phyloP scores from a whole-genome alignment of 768 basidiomycete species.

The Termitomyces sp. region DNA sequence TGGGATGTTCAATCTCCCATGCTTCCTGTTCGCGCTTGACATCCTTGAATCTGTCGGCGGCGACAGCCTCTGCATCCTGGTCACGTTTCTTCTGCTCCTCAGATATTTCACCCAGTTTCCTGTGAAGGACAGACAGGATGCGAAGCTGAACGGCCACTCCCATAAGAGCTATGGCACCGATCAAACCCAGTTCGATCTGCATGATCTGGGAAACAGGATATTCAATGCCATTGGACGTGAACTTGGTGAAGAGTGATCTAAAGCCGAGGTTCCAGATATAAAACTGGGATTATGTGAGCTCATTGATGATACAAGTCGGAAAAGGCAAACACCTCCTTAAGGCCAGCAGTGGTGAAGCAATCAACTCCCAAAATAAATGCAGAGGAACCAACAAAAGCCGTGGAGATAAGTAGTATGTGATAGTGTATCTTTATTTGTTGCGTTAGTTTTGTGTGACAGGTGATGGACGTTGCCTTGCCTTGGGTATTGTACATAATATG shows the following conservation, averaged over 20 bases:
- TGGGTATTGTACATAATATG: conserved; percentile 77
- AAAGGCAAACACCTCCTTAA: conserved; percentile 72
- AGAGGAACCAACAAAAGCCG: conserved; percentile 85
- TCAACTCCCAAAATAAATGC: conserved; percentile 92
- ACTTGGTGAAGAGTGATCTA: conserved; percentile 71
- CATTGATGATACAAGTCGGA: neutral
- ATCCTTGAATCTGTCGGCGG: conserved; percentile 61
- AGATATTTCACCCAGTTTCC: conserved; percentile 73
- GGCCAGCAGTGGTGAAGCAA: conserved; percentile 85
- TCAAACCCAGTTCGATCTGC: conserved; percentile 89
- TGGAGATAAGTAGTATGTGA: conserved; percentile 79
- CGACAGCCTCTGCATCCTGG: conserved; percentile 68
- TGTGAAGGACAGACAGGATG: conserved; percentile 73
- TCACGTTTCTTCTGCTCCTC: conserved; percentile 69
- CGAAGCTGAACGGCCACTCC: conserved; percentile 88
- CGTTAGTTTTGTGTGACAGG: conserved; percentile 7
- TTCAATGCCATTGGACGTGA: conserved; percentile 52
- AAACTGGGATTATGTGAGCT: conserved; percentile 46
- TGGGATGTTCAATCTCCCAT: conserved; percentile 86
- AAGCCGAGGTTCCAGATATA: conserved; percentile 97
- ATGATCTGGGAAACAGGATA: conserved; percentile 88
- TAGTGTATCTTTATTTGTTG: conserved; percentile 56
- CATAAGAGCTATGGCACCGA: conserved; percentile 78
- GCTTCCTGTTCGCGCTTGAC: conserved; percentile 66
- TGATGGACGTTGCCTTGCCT: conserved; percentile 26